A percentile compares a stretch with the other conserved stretches of the same genome.
These are phyloP conservation scores for Limonium bicolor DNA, from an alignment of 148 eudicot genomes.

Conservation along the genomic window DNA sequence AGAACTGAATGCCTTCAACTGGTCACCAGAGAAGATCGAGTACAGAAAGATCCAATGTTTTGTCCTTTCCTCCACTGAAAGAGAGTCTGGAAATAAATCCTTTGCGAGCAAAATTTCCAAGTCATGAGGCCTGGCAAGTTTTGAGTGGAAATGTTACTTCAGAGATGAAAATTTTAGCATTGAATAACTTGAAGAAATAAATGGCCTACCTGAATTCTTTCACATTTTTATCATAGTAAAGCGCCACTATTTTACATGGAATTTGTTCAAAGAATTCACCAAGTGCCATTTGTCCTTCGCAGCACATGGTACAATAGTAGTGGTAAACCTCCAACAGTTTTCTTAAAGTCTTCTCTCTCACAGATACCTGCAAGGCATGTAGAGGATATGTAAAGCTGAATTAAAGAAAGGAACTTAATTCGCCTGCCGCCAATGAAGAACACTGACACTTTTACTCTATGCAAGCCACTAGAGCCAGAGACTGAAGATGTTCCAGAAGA, in stretches of 20 bases:
- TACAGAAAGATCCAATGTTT: slow-evolving; percentile 67
- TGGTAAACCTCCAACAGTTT: slow-evolving; percentile 73
- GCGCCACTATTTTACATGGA: slow-evolving; percentile 69
- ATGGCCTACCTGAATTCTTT: slow-evolving; percentile 60
- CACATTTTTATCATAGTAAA: slow-evolving; percentile 62
- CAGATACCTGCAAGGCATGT: slow-evolving; percentile 36
- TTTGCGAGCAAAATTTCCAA: slow-evolving; percentile 64
- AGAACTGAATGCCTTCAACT: slow-evolving; percentile 50
- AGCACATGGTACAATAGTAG: slow-evolving; percentile 62
- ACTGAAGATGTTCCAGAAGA: no score
- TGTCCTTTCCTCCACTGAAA: slow-evolving; percentile 56
- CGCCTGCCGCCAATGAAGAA: no score
- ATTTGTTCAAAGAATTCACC: slow-evolving; percentile 57
- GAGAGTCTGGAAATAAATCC: slow-evolving; percentile 65
- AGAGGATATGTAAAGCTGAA: slow-evolving; percentile 1
- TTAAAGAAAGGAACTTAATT: neutral
- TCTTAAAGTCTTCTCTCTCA: slow-evolving; percentile 66
- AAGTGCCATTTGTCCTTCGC: slow-evolving; percentile 27
- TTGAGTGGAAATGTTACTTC: slow-evolving; percentile 1
- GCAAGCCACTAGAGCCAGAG: no score
- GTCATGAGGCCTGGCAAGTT: slow-evolving; percentile 44
- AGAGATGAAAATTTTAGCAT: neutral
- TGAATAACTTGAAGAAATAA: neutral
- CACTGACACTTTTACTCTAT: no score
- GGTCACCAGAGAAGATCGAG: slow-evolving; percentile 58